Evolutionary conservation across 495 filamentous ascomycete species (phyloP).

Genomic region (Neurospora cerealis): DNA sequence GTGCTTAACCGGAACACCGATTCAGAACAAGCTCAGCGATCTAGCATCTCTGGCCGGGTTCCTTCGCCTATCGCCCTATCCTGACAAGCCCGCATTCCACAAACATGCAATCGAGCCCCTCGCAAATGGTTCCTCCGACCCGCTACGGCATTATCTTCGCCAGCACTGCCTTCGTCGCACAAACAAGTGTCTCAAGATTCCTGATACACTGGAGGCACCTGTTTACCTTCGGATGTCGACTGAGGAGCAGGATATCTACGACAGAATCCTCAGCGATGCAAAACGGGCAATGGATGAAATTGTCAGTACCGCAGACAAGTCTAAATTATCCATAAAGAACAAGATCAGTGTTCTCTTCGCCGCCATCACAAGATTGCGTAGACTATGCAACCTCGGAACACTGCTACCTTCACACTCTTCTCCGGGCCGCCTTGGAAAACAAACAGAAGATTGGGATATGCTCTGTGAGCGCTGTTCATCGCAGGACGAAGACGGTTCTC

Average conservation of each 20-base stretch:
- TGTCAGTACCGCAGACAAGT: not conserved
- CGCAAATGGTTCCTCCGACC: not conserved
- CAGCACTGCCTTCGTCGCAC: not conserved
- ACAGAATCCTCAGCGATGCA: not conserved
- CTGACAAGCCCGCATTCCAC: not conserved
- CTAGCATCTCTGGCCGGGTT: not conserved
- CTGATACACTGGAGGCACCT: not conserved
- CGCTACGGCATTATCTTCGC: not conserved
- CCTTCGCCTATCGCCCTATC: not conserved
- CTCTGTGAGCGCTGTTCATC: too few species aligned
- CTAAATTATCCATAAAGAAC: not conserved
- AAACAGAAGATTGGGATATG: too few species aligned
- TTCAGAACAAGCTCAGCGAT: slow-evolving; percentile 5
- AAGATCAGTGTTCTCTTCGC: not conserved
- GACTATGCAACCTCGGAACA: slow-evolving; percentile 4
- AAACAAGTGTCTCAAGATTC: not conserved
- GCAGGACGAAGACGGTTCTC: too few species aligned
- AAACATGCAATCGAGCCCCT: not conserved
- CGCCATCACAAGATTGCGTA: not conserved
- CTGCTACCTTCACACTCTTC: not conserved
- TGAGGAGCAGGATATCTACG: not conserved
- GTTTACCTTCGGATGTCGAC: not conserved
- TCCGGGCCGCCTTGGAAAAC: too few species aligned
- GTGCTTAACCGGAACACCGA: slow-evolving; percentile 7
- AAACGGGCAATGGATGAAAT: not conserved